Base-by-base conservation (phyloP, 805 yeast genomes). In the Pichia nakasei region DNA sequence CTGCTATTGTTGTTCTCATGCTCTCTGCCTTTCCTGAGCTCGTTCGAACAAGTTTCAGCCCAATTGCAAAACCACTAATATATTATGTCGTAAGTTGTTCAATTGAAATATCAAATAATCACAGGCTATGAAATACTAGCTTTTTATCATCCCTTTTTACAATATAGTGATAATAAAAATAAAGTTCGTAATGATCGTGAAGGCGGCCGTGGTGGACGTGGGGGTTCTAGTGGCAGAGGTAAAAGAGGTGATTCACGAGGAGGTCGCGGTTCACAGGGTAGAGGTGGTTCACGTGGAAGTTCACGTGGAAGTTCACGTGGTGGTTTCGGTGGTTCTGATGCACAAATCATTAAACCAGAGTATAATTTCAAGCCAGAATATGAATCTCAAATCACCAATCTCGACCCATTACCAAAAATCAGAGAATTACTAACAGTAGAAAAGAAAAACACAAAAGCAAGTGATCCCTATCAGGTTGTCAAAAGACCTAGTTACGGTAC, bases 401-500 rank as follows among this genome's bases (percentile, higher is more conserved):
- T 47, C 7, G 44, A 56, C 26, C 47, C 53, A n/a, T 26, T 52
- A 17, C 42, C 48, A 1, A 37, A 41, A 4, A 47, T 58, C 18
- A 17, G 43, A 9, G 42, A 44, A 17, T 36, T 56, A 12, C 38
- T 48, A 22, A 42, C 42, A 1, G 35, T 33, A 21, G 47, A 47
- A 39, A 32, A 38, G 13, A 43, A 37, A 18, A 24, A 37, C 13
- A 50, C 48, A 37, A 41, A 47, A 37, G 50, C 46, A 2, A 45
- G 39, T 15, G 51, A 48, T 18, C 52, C 52, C 13, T 32, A 40
- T 17, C 38, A 42, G 7, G 24, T 46, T n/a, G 46, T 47, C 5
- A 47, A 40, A 21, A 55, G 60, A 51, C 58, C 59, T 9, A 51
- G 49, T 9, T 56, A 50, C 40, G 59, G 61, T 43, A 40, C 45